These are phyloP conservation scores for Eucalyptus tenuipes DNA, from an alignment of 345 rosid species.

Conservation along the genomic window DNA sequence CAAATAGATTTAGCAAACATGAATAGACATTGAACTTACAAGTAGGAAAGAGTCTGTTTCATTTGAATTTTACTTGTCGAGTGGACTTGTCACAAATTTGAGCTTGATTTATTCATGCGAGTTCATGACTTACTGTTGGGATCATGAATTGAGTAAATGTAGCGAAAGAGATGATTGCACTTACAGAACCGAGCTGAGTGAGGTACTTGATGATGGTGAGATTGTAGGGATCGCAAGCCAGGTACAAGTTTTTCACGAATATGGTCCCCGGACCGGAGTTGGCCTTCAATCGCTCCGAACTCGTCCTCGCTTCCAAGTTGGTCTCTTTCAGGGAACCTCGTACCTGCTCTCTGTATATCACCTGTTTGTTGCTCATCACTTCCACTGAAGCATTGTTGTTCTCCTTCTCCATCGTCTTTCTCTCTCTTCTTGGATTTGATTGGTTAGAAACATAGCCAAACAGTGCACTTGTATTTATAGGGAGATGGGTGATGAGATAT, in stretches of 20 bases:
- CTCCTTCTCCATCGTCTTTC: neutral
- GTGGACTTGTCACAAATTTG: neutral
- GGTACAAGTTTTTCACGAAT: conserved; percentile 40
- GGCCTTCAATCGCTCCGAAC: conserved; percentile 2
- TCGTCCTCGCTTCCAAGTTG: conserved; percentile 12
- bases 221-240: conserved; percentile 52
- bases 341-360: conserved; percentile 16
- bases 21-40: neutral
- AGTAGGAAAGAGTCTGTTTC: neutral
- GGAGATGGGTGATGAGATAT: neutral
- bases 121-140: neutral
- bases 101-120: neutral
- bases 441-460: neutral
- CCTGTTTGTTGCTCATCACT: conserved; percentile 29
- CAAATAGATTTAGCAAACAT: neutral
- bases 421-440: neutral
- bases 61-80: neutral
- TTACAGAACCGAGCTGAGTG: conserved; percentile 4
- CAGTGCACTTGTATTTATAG: neutral
- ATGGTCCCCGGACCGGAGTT: conserved; percentile 10
- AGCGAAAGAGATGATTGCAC: neutral
- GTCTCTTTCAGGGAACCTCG: conserved; percentile 30
- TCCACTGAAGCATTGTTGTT: neutral
- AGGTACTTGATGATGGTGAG: conserved; percentile 16
- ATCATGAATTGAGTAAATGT: neutral